These are phyloP conservation scores for Aureobasidium sp. DNA, from an alignment of 2,329 filamentous ascomycete species.

Conservation along the genomic window DNA sequence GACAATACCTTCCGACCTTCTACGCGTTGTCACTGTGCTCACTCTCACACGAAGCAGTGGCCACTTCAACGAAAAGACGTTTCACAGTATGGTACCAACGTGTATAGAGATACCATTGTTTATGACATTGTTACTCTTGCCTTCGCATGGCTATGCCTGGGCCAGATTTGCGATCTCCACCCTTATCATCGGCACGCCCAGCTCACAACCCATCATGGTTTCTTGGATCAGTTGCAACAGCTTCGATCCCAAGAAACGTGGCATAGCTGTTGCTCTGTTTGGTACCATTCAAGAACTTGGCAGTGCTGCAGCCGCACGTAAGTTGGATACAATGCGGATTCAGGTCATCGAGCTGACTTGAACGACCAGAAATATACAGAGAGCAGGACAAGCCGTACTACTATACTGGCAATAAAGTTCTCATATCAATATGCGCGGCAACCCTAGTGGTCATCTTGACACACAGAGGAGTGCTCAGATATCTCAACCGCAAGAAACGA, in stretches of 20 bases:
- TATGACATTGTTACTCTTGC: constrained; percentile 45
- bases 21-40: constrained; percentile 47
- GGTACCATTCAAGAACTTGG: constrained; percentile 44
- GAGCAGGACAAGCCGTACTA: constrained; percentile 50
- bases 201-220: constrained; percentile 50
- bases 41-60: constrained; percentile 49
- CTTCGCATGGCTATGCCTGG: constrained; percentile 46
- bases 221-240: constrained; percentile 47
- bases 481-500: constrained; percentile 45
- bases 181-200: constrained; percentile 36
- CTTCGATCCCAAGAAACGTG: constrained; percentile 45
- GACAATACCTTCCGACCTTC: constrained; percentile 14
- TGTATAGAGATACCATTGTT: constrained; percentile 49
- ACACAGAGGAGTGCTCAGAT: constrained; percentile 39
- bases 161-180: constrained; percentile 31
- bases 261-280: constrained; percentile 43
- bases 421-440: constrained; percentile 47
- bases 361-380: constrained; percentile 42
- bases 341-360: background rate
- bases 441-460: constrained; percentile 45
- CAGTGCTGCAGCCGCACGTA: constrained; percentile 29
- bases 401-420: constrained; percentile 50
- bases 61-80: constrained; percentile 47
- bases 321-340: background rate
- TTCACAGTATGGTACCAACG: constrained; percentile 47